These are phyloP conservation scores for Elongisporangium anandrum DNA, from an alignment of 352 stramenopile genomes.

Conservation along the genomic window DNA sequence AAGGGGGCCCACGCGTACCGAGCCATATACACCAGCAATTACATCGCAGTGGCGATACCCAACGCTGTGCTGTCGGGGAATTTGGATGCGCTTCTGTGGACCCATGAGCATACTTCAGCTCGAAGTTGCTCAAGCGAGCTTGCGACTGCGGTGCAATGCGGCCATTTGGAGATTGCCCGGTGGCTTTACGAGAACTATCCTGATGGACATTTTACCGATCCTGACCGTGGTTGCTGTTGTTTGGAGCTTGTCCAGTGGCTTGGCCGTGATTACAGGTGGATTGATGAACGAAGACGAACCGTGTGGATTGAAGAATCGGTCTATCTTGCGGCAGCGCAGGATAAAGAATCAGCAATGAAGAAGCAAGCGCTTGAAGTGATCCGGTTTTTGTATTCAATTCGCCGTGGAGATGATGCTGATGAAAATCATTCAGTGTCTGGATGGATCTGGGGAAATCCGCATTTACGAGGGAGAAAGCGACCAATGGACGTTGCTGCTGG, in stretches of 20 bases:
- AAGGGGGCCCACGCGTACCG: neutral
- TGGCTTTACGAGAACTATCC: neutral
- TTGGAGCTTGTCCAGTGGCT: neutral
- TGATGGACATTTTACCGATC: neutral
- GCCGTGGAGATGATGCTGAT: neutral
- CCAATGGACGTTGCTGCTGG: neutral
- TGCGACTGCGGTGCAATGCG: neutral
- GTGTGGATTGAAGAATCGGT: neutral
- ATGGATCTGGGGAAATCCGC: too few species aligned
- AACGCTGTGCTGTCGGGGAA: neutral
- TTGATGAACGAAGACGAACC: neutral
- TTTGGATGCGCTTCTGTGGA: neutral
- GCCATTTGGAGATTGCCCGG: neutral
- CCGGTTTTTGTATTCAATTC: neutral
- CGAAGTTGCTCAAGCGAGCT: neutral
- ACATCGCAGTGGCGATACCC: neutral
- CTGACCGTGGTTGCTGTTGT: neutral
- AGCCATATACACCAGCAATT: neutral
- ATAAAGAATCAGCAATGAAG: neutral
- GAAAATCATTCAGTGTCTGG: neutral
- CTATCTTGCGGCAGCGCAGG: neutral
- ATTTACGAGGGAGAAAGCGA: neutral
- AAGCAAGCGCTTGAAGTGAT: neutral
- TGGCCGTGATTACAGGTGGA: neutral
- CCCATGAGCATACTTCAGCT: neutral